Percentiles rank a stretch among this genome's conserved stretches.
Conservation (phyloP, 495 filamentous ascomycete species). For the Penicillium pulvis region DNA sequence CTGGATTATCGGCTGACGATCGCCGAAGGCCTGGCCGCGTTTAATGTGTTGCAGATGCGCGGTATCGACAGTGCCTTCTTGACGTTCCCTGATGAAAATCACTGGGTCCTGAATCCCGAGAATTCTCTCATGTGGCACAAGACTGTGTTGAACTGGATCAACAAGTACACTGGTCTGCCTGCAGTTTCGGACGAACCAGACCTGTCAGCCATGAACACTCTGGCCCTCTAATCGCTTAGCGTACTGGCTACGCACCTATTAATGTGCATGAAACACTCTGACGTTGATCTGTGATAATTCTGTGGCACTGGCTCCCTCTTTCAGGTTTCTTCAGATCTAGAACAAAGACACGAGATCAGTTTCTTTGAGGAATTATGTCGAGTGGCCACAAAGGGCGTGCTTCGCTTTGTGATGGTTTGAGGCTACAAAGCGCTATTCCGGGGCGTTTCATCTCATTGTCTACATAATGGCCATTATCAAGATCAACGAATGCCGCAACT, state of each 20-base stretch:
- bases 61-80: constrained; percentile 57
- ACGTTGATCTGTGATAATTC: not conserved
- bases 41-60: constrained; percentile 79
- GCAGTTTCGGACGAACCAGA: constrained; percentile 31
- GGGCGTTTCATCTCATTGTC: constrained; percentile 19
- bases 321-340: constrained; percentile 6
- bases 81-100: constrained; percentile 81
- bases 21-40: constrained; percentile 79
- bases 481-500: constrained; percentile 1
- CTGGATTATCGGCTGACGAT: constrained; percentile 89
- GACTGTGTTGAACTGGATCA: constrained; percentile 88
- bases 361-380: constrained; percentile 5
- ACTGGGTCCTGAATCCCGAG: constrained; percentile 92
- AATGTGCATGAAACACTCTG: constrained; percentile 5
- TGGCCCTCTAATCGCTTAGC: constrained; percentile 22
- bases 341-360: constrained; percentile 13
- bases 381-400: constrained; percentile 4
- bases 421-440: constrained; percentile 14
- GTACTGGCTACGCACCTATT: constrained; percentile 3
- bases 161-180: constrained; percentile 69
- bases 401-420: not conserved
- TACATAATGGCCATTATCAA: constrained; percentile 10
- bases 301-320: not conserved
- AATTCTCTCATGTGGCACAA: constrained; percentile 89
- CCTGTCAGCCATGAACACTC: constrained; percentile 21